Evolutionary conservation across 768 basidiomycete genomes (phyloP).

Genomic region (Chlorophyllum brunneum): DNA sequence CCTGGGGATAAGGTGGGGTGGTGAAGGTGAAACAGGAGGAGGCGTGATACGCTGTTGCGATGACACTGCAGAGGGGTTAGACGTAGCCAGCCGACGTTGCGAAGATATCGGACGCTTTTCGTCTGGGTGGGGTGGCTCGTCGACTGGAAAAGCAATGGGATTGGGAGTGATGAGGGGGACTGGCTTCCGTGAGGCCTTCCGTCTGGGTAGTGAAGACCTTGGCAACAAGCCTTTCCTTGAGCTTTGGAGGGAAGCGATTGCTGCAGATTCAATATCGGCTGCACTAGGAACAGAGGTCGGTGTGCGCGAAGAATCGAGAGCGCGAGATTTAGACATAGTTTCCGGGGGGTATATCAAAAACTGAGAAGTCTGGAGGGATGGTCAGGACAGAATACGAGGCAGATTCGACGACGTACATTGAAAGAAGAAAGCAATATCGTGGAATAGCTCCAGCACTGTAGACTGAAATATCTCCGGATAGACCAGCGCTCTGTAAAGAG

Average conservation of each 20-base stretch:
- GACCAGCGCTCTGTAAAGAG: background rate
- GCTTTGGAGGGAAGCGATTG: background rate
- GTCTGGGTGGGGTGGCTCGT: background rate
- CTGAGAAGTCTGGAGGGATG: background rate
- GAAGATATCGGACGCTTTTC: background rate
- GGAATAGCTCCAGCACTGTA: background rate
- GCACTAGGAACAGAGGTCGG: background rate
- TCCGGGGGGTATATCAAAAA: background rate
- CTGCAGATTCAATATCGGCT: background rate
- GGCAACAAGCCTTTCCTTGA: background rate
- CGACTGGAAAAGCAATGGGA: background rate
- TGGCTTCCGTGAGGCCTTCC: background rate
- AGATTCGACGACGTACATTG: background rate
- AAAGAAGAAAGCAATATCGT: background rate
- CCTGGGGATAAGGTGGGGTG: background rate
- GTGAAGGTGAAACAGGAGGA: background rate
- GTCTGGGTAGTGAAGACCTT: background rate
- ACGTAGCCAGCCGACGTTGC: background rate
- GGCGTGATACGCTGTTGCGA: background rate
- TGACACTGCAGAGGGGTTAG: background rate
- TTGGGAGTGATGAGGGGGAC: background rate
- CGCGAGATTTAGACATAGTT: background rate
- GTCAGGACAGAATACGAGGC: background rate
- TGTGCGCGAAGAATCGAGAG: background rate
- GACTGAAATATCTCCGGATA: constrained; percentile 10